phyloP scores from a whole-genome alignment of 2,329 filamentous ascomycete genomes.

The Claviceps capensis region DNA sequence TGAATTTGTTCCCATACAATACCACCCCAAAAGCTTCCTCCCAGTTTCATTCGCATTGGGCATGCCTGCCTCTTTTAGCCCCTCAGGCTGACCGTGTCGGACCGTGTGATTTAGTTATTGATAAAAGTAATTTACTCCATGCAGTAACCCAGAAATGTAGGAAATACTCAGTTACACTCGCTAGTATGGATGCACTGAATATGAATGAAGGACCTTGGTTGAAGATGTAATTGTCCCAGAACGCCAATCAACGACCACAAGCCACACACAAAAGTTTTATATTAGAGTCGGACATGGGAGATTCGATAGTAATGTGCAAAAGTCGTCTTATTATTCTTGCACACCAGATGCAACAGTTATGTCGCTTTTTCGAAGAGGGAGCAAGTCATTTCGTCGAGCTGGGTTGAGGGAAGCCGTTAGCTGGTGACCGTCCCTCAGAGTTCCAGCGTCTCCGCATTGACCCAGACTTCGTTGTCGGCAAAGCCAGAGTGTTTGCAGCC shows the following conservation, averaged over 20 bases:
- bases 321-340: background rate
- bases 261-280: background rate
- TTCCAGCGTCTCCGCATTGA: slow-evolving; percentile 3
- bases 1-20: background rate
- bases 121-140: slow-evolving; percentile 4
- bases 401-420: background rate
- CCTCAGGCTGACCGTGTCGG: background rate
- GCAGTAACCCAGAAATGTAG: slow-evolving; percentile 6
- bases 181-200: slow-evolving; percentile 2
- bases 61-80: background rate
- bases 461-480: slow-evolving; percentile 6
- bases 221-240: background rate
- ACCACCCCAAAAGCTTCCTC: background rate
- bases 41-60: background rate
- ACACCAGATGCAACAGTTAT: background rate
- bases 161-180: background rate
- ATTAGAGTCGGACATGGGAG: too few species aligned
- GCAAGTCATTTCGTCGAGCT: background rate
- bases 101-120: background rate
- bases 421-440: background rate
- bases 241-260: background rate
- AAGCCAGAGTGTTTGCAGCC: slow-evolving; percentile 13
- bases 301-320: too few species aligned
- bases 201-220: background rate
- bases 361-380: background rate